A percentile compares a stretch with the other conserved stretches of the same genome.
Conservation (phyloP, 1,139 yeast genomes). For the Geotrichum candidum region DNA sequence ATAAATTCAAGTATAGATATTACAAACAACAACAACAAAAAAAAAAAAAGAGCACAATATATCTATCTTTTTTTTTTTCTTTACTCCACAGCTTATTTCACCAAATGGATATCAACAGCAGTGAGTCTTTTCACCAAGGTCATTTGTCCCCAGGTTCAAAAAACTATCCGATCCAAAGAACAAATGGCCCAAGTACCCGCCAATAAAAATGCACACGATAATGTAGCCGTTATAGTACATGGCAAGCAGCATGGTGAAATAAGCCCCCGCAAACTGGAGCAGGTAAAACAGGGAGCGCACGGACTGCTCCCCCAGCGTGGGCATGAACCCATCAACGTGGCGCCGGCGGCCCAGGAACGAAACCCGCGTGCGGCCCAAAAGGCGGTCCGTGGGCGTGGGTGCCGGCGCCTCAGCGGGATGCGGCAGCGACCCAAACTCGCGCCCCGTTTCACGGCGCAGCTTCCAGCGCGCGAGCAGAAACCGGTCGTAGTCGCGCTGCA, state of each 20-base stretch:
- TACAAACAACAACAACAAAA: no score
- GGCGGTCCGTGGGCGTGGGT: background rate
- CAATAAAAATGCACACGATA: conserved; percentile 55
- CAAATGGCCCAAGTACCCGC: conserved; percentile 55
- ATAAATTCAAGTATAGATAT: no score
- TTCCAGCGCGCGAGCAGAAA: conserved; percentile 32
- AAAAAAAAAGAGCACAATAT: no score
- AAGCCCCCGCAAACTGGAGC: conserved; percentile 56
- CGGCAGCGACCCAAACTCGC: background rate
- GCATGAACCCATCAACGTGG: conserved; percentile 21
- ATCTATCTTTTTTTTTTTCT: no score
- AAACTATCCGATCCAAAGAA: conserved; percentile 23
- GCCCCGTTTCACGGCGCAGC: background rate
- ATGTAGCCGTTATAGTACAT: conserved; percentile 71
- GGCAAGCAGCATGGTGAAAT: conserved; percentile 60
- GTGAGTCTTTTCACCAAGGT: conserved; percentile 12
- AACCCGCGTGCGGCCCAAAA: background rate
- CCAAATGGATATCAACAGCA: conserved; percentile 13
- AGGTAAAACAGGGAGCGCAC: conserved; percentile 47
- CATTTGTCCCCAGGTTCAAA: conserved; percentile 2
- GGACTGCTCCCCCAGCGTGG: conserved; percentile 46
- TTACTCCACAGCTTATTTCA: no score
- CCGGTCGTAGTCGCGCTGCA: conserved; percentile 50
- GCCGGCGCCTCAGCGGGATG: no score
- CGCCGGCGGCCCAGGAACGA: background rate